Evolutionary conservation across 2,329 filamentous ascomycete genomes (phyloP).

Genomic region (Penicillium sp.): DNA sequence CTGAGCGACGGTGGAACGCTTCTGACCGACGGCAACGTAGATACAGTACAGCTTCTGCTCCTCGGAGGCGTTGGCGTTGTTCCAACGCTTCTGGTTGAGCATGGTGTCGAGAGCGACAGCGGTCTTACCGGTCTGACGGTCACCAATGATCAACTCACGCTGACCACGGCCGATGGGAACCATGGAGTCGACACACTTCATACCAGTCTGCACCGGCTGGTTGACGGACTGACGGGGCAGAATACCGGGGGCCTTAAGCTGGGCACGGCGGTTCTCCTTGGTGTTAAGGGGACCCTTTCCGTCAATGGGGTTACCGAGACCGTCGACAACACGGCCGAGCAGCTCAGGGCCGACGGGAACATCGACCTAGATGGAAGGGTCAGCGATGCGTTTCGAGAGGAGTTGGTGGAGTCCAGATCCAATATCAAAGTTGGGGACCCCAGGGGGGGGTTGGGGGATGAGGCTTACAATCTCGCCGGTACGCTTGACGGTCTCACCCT

Average conservation of each 20-base stretch:
- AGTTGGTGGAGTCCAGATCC: neutral
- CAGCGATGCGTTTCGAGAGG: conserved; percentile 15
- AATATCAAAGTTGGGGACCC: conserved; percentile 9
- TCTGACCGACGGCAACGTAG: conserved; percentile 99
- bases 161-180: conserved; percentile 99
- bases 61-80: conserved; percentile 83
- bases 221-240: conserved; percentile 95
- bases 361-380: conserved; percentile 68
- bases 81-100: conserved; percentile 99
- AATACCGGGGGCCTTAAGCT: conserved; percentile 99
- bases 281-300: conserved; percentile 97
- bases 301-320: conserved; percentile 98
- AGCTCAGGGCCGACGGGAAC: conserved; percentile 90
- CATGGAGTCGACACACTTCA: conserved; percentile 99
- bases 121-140: conserved; percentile 99
- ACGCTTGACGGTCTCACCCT: conserved; percentile 99
- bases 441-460: neutral
- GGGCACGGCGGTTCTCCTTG: conserved; percentile 89
- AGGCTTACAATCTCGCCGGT: conserved; percentile 94
- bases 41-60: conserved; percentile 99
- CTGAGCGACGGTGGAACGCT: conserved; percentile 98
- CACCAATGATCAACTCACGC: conserved; percentile 99
- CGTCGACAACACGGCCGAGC: conserved; percentile 97
- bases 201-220: conserved; percentile 98
- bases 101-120: conserved; percentile 97